A percentile compares a stretch with the other conserved stretches of the same genome.
phyloP scores from a whole-genome alignment of 306 rosid genomes.

The Glycine latifolia region DNA sequence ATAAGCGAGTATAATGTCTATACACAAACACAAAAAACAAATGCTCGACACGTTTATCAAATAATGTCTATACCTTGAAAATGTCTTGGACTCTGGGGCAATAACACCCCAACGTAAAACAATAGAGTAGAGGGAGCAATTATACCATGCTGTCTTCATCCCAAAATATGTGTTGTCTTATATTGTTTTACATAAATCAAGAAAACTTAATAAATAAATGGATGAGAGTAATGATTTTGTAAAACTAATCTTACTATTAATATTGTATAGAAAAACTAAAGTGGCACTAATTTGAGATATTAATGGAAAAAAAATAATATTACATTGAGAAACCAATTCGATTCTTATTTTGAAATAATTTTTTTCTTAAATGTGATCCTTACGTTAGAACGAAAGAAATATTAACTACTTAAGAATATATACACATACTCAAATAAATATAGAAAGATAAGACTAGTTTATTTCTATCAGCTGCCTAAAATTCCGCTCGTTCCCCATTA shows the following conservation, averaged over 20 bases:
- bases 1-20: not conserved
- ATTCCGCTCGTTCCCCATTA: not conserved
- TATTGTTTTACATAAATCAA: too few species aligned
- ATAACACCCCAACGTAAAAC: not conserved
- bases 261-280: too few species aligned
- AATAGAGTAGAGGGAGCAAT: not conserved
- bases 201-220: too few species aligned
- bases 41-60: not conserved
- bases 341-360: too few species aligned
- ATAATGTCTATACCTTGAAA: not conserved
- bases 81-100: too few species aligned
- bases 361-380: too few species aligned
- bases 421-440: not conserved
- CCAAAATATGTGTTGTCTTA: too few species aligned
- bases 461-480: constrained; percentile 1
- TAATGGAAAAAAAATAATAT: too few species aligned
- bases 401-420: not conserved
- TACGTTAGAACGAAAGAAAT: not conserved
- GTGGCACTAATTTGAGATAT: too few species aligned
- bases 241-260: too few species aligned
- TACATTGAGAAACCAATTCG: too few species aligned
- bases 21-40: not conserved
- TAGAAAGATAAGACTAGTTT: not conserved
- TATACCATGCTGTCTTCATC: not conserved
- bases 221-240: too few species aligned